Conservation (phyloP, 148 eudicot genomes). For the Heliamphora exappendiculata region DNA sequence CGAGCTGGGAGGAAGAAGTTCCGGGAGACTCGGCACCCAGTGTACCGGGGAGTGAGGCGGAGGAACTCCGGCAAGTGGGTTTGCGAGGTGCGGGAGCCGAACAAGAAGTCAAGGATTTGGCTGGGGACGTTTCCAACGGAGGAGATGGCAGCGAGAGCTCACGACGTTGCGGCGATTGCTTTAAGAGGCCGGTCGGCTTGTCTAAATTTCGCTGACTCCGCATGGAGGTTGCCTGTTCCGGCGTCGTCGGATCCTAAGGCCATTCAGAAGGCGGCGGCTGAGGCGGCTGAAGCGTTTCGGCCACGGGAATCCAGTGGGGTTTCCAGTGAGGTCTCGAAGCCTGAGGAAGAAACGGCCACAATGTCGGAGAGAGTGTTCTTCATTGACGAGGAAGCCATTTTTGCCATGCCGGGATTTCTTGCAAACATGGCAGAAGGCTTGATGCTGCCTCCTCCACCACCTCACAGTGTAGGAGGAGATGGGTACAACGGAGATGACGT, state of each 20-base stretch:
- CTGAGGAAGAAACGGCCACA: background rate
- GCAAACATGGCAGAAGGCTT: slow-evolving; percentile 65
- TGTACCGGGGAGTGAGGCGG: slow-evolving; percentile 42
- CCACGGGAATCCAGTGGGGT: background rate
- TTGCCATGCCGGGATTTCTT: slow-evolving; percentile 45
- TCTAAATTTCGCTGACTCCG: slow-evolving; percentile 51
- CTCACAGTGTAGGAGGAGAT: background rate
- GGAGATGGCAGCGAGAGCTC: slow-evolving; percentile 63
- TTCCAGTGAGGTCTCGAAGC: background rate
- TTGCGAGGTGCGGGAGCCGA: slow-evolving; percentile 52
- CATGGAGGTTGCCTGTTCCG: slow-evolving; percentile 36
- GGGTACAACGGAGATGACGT: slow-evolving; percentile 8
- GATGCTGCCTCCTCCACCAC: slow-evolving; percentile 33
- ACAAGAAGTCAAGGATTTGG: slow-evolving; percentile 47
- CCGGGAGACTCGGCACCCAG: slow-evolving; percentile 55
- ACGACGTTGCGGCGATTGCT: slow-evolving; percentile 55
- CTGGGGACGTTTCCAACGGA: slow-evolving; percentile 48
- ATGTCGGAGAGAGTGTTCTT: background rate
- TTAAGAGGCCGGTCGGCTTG: slow-evolving; percentile 33
- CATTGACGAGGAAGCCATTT: slow-evolving; percentile 47
- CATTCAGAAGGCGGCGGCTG: slow-evolving; percentile 44
- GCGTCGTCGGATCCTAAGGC: slow-evolving; percentile 25
- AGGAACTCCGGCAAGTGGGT: slow-evolving; percentile 51
- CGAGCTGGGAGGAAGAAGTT: slow-evolving; percentile 53
- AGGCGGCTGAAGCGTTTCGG: slow-evolving; percentile 40